Conservation (phyloP, 169 alveolate genomes). For the Plasmodium adleri region DNA sequence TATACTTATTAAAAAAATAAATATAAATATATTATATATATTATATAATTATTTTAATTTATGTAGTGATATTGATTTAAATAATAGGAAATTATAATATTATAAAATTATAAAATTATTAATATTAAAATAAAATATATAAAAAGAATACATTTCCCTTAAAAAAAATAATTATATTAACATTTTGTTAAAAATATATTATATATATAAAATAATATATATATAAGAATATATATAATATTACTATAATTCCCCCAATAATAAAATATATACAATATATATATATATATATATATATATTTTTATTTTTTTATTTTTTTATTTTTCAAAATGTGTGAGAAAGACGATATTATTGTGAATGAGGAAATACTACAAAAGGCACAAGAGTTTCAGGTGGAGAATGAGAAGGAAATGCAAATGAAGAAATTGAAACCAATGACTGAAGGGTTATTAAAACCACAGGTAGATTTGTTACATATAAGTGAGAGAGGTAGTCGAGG, state of each 20-base stretch:
- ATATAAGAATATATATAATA: too few relatives aligned
- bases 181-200: too few relatives aligned
- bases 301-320: not conserved
- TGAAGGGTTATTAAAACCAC: conserved; percentile 23
- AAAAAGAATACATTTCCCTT: too few relatives aligned
- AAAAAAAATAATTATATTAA: too few relatives aligned
- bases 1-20: not conserved
- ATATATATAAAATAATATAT: too few relatives aligned
- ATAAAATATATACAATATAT: not conserved
- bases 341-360: conserved; percentile 4
- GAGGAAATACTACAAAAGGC: conserved; percentile 43
- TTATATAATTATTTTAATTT: too few relatives aligned
- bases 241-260: too few relatives aligned
- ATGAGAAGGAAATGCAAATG: conserved; percentile 28
- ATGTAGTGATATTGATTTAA: too few relatives aligned
- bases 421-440: conserved; percentile 51
- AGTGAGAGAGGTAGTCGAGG: conserved; percentile 42
- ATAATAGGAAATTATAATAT: too few relatives aligned
- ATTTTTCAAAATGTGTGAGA: conserved; percentile 21
- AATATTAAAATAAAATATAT: too few relatives aligned
- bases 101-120: too few relatives aligned
- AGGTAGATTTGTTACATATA: conserved; percentile 14
- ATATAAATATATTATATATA: too few relatives aligned
- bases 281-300: conserved; percentile 6
- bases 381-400: conserved; percentile 7